Evolutionary conservation across 2,329 filamentous ascomycete genomes (phyloP).

Genomic region (Claviceps digitariae): DNA sequence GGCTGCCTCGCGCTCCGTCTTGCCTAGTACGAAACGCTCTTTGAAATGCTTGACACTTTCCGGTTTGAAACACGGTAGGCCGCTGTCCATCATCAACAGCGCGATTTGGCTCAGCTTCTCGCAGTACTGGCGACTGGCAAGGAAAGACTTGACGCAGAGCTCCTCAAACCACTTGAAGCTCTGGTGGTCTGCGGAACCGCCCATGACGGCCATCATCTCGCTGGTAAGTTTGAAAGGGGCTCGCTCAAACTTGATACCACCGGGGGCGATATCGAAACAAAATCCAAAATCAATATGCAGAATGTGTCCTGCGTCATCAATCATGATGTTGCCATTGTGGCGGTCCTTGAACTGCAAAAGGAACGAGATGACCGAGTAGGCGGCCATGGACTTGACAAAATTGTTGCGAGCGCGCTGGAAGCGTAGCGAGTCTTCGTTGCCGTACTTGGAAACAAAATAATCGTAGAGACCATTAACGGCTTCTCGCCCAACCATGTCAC

Average conservation of each 20-base stretch:
- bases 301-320: slow-evolving; percentile 93
- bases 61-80: slow-evolving; percentile 94
- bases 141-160: slow-evolving; percentile 86
- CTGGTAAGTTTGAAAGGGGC: slow-evolving; percentile 95
- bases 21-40: slow-evolving; percentile 85
- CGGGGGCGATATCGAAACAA: slow-evolving; percentile 97
- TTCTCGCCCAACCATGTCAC: slow-evolving; percentile 96
- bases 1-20: slow-evolving; percentile 81
- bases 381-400: slow-evolving; percentile 98
- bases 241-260: slow-evolving; percentile 93
- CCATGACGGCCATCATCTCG: slow-evolving; percentile 99
- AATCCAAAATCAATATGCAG: slow-evolving; percentile 99
- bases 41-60: slow-evolving; percentile 87
- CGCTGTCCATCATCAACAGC: slow-evolving; percentile 88
- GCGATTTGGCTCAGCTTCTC: slow-evolving; percentile 87
- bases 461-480: slow-evolving; percentile 97
- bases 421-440: slow-evolving; percentile 83
- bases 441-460: slow-evolving; percentile 96
- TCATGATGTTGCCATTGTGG: slow-evolving; percentile 99
- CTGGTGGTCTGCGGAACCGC: slow-evolving; percentile 70
- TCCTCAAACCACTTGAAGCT: slow-evolving; percentile 94
- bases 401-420: slow-evolving; percentile 94
- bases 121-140: slow-evolving; percentile 73
- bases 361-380: slow-evolving; percentile 94
- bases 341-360: slow-evolving; percentile 97